Evolutionary conservation across 257 asterid species (phyloP), one percentile per base, ranked within the genome.

Genomic region (Nicotiana undulata): DNA sequence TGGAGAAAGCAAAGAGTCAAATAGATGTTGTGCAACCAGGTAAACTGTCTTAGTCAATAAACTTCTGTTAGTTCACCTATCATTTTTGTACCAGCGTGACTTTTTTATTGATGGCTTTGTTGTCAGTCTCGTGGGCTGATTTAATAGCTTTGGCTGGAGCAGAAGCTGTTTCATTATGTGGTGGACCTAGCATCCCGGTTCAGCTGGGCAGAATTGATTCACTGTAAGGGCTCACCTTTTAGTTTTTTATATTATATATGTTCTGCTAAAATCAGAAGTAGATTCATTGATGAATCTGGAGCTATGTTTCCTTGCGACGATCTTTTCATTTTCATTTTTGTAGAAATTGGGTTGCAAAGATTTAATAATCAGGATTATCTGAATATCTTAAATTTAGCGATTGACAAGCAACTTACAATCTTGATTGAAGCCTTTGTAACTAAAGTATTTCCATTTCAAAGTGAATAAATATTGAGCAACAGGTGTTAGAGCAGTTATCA

Each of bases 111-210:
- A 65, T 81, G 87, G 83, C 86, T 82, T 79, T 59, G 78, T 67
- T 79, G 56, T 63, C 75, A 93, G 98, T 92, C 63, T 91, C 98
- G 24, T 93, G 99, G 99, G 97, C 97, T 15, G 99, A 93, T 87
- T 82, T 93, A 84, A 93, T 95, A 80, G 98, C 98, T 53, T 82
- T 91, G 83, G 97, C 94, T 80, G 99, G 99, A 85, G 95, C 99
- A 8, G 97, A 91, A 86, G 92, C 99, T 76, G 94, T 93, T 83
- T 91, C 86, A 34, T 66, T 93, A 55, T 95, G 99, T 85, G 98
- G 96, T 86, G 98, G 99, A 84, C 99, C 99, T 18, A 83, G 82
- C 40, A 95, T 95, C 80, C 82, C 90, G 1, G 86, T 95, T 86
- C 89, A 82, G 83, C 72, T 95, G 79, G 98, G 99, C 80, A 88